These are phyloP conservation scores for Coelastrella sp. DNA, from an alignment of 139 green algal species.

Conservation along the genomic window DNA sequence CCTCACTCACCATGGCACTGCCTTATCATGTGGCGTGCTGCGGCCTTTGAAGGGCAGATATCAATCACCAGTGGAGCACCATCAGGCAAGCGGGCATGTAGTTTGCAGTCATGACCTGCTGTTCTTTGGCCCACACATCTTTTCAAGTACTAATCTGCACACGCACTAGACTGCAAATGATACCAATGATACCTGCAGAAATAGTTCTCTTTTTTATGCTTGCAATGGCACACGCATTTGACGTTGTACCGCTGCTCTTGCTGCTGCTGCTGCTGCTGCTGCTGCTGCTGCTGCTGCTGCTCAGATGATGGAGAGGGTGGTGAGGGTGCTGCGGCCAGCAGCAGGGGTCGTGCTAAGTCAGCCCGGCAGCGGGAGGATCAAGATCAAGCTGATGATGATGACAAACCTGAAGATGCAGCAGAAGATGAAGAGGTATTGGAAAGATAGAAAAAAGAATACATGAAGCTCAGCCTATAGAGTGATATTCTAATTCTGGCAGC, in stretches of 20 bases:
- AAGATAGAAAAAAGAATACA: neutral
- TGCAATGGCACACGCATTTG: too few relatives aligned
- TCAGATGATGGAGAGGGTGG: slow-evolving; percentile 79
- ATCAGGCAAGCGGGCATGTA: slow-evolving; percentile 36
- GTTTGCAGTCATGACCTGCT: slow-evolving; percentile 6
- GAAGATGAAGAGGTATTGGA: slow-evolving; percentile 48
- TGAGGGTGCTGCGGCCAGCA: slow-evolving; percentile 56
- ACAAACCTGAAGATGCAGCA: slow-evolving; percentile 43
- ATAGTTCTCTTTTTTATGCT: too few relatives aligned
- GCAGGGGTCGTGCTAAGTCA: slow-evolving; percentile 13
- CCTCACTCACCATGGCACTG: slow-evolving; percentile 43
- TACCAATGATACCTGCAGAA: too few relatives aligned
- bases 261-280: too few relatives aligned
- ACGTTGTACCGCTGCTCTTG: too few relatives aligned
- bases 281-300: too few relatives aligned
- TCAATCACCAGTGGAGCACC: slow-evolving; percentile 34
- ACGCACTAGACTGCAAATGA: too few relatives aligned
- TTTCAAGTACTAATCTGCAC: neutral
- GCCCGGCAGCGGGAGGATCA: slow-evolving; percentile 9
- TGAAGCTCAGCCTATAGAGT: too few relatives aligned
- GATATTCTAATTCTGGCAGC: too few relatives aligned
- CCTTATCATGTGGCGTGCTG: slow-evolving; percentile 22
- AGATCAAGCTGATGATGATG: slow-evolving; percentile 45
- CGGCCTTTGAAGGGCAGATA: slow-evolving; percentile 39
- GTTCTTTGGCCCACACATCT: slow-evolving; percentile 38